phyloP scores from a whole-genome alignment of 169 alveolate species.

The Cryptosporidium muris region DNA sequence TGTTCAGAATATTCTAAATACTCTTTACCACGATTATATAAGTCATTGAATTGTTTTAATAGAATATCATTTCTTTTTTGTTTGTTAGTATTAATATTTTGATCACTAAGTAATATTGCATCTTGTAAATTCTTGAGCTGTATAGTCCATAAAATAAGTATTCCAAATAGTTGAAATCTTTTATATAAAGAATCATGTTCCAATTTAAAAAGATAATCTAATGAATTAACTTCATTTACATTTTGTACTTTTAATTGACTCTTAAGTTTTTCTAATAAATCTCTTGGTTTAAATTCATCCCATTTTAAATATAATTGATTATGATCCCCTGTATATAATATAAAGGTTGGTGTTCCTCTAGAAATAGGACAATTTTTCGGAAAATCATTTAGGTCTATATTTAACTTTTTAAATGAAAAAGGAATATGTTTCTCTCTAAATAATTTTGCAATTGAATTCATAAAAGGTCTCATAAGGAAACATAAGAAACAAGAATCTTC shows the following conservation, averaged over 20 bases:
- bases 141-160: constrained; percentile 22
- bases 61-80: neutral
- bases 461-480: constrained; percentile 49
- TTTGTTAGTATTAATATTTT: neutral
- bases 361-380: constrained; percentile 8
- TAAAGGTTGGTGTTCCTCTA: constrained; percentile 61
- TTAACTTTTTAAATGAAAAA: constrained; percentile 16
- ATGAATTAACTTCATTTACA: neutral
- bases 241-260: neutral
- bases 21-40: too few relatives aligned
- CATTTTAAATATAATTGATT: neutral
- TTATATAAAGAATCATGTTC: constrained; percentile 5
- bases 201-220: neutral
- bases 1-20: too few relatives aligned
- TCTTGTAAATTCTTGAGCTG: constrained; percentile 2
- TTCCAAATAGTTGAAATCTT: constrained; percentile 21
- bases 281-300: constrained; percentile 56
- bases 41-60: too few relatives aligned
- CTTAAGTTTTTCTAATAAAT: constrained; percentile 6
- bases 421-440: neutral
- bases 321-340: constrained; percentile 24
- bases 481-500: constrained; percentile 46
- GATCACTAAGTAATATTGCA: neutral
- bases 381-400: constrained; percentile 37
- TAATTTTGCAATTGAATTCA: constrained; percentile 16